Evolutionary conservation across 352 stramenopile species (phyloP), one percentile per base, ranked within the genome.

Genomic region (Aphanomyces invadans): DNA sequence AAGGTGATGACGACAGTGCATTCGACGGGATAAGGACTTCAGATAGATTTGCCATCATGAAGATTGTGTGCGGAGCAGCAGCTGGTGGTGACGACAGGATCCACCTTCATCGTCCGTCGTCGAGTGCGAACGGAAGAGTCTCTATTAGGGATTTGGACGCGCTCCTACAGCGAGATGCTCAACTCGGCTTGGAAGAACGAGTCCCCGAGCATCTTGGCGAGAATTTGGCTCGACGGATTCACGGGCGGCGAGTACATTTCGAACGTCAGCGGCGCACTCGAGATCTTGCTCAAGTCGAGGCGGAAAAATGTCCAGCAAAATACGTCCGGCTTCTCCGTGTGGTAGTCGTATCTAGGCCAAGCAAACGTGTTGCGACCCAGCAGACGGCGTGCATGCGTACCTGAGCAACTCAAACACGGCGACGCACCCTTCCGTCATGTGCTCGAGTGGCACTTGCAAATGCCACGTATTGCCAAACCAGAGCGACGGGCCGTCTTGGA

Each of bases 401-500:
- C 55, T 32, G 10, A 82, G 79, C 59, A 95, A 70, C 72, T 95
- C 86, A 83, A 95, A 90, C 25, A 95, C 83, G 3, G 86, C 86
- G 19, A 95, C 82, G 59, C 84, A 92, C 61, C 86, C 85, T 91
- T 95, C 84, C 56, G 87, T 91, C 52, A 95, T 77, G 69, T 95
- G 86, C 56, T 93, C 86, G 21, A 95, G 73, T 19, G 83, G 84
- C 9, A 82, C 88, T 66, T 95, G 86, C 23, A 95, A 65, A 73
- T 90, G 86, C 86, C 86, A 95, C 53, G 83, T 89, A 71, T 95
- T 95, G 68, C 86, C 86, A 68, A 92, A 95, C 86, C 83, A 92
- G 69, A 92, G 90, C 71, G 91, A 92, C 39, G 82, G 81, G 44
- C 82, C 81, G 2, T 82, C 83, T 71, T 95, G 83, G 65, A 95